Evolutionary conservation across 2,329 filamentous ascomycete genomes (phyloP).

Genomic region (Penicillium brevicompactum): DNA sequence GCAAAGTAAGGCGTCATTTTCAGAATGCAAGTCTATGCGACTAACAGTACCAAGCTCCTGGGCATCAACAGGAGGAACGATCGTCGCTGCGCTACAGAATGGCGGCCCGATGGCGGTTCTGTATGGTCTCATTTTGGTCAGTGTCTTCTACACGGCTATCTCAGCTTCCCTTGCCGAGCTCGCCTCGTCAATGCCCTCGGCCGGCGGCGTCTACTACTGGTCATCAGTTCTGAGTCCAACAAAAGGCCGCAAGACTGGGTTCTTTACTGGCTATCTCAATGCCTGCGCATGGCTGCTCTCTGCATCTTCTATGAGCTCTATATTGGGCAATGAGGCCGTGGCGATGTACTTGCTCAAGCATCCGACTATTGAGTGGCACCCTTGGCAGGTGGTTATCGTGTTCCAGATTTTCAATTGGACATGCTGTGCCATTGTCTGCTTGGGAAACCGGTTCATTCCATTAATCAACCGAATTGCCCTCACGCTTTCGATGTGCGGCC

Average conservation of each 20-base stretch:
- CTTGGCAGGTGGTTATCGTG: conserved; percentile 36
- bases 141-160: conserved; percentile 56
- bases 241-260: conserved; percentile 49
- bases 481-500: conserved; percentile 53
- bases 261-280: conserved; percentile 41
- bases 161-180: conserved; percentile 59
- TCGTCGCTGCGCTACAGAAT: conserved; percentile 57
- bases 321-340: conserved; percentile 35
- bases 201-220: conserved; percentile 59
- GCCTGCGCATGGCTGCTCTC: conserved; percentile 37
- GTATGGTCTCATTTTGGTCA: conserved; percentile 56
- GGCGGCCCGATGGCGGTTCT: conserved; percentile 62
- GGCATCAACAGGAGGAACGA: conserved; percentile 61
- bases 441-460: conserved; percentile 52
- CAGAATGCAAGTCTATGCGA: background rate
- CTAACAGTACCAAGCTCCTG: conserved; percentile 52
- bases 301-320: conserved; percentile 34
- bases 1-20: conserved; percentile 32
- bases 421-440: conserved; percentile 52
- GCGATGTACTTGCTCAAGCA: conserved; percentile 34
- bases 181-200: conserved; percentile 59
- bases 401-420: conserved; percentile 55
- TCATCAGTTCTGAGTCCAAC: conserved; percentile 54
- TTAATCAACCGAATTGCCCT: conserved; percentile 58
- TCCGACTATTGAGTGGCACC: conserved; percentile 24